phyloP scores from a whole-genome alignment of 1,284 basidiomycete genomes.

The Tilletia walkeri region DNA sequence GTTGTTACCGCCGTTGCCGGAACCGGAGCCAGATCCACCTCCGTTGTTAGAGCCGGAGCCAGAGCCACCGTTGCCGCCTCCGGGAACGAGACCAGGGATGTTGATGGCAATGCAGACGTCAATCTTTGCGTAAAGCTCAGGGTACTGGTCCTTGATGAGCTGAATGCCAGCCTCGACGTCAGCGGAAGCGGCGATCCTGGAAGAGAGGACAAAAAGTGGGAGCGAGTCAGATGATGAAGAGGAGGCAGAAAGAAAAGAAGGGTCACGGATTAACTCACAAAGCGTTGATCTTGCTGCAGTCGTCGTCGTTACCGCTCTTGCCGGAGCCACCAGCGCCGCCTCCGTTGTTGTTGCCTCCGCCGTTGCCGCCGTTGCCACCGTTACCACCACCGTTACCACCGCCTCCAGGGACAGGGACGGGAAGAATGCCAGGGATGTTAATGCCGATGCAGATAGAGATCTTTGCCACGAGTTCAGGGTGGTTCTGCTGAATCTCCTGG shows the following conservation, averaged over 20 bases:
- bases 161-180: background rate
- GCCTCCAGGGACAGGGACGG: background rate
- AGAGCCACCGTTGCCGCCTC: background rate
- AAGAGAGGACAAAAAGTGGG: background rate
- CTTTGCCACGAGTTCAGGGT: background rate
- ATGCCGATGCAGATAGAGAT: background rate
- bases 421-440: background rate
- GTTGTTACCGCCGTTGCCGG: slow-evolving; percentile 12
- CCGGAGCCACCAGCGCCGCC: background rate
- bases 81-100: background rate
- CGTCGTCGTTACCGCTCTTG: background rate
- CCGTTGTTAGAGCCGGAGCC: background rate
- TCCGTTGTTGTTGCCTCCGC: background rate
- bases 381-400: background rate
- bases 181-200: background rate
- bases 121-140: background rate
- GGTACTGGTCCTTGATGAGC: background rate
- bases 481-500: background rate
- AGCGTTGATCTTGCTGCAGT: too few relatives aligned
- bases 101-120: background rate
- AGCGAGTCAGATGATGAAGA: too few relatives aligned
- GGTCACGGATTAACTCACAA: too few relatives aligned
- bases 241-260: too few relatives aligned
- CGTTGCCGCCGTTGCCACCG: background rate
- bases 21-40: background rate